Evolutionary conservation across 2,329 filamentous ascomycete genomes (phyloP).

Genomic region (Xylariales sp.): DNA sequence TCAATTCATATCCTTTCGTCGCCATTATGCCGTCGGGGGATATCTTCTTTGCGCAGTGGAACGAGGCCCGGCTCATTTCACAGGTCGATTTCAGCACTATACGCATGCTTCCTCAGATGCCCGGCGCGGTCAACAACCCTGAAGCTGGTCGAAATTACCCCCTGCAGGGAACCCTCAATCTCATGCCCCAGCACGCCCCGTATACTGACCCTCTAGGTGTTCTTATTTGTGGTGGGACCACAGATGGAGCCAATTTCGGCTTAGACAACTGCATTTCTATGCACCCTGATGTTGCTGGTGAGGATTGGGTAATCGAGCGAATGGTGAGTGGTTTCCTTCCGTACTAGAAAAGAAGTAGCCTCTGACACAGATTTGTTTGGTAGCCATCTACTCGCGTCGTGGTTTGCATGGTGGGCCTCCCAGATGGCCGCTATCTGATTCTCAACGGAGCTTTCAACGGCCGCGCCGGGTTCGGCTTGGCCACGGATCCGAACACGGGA

Average conservation of each 20-base stretch:
- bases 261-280: constrained; percentile 58
- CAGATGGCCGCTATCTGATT: constrained; percentile 53
- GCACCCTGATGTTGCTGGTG: constrained; percentile 40
- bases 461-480: constrained; percentile 49
- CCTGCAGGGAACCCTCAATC: constrained; percentile 48
- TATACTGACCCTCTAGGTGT: constrained; percentile 43
- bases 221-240: constrained; percentile 53
- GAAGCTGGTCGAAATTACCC: constrained; percentile 52
- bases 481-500: constrained; percentile 39
- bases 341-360: not conserved
- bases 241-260: constrained; percentile 40
- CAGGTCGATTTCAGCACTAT: constrained; percentile 44
- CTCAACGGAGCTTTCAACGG: constrained; percentile 48
- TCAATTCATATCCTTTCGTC: constrained; percentile 57
- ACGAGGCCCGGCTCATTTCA: constrained; percentile 53
- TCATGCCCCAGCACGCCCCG: constrained; percentile 51
- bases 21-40: constrained; percentile 47
- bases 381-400: constrained; percentile 48
- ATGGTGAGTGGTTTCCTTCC: constrained; percentile 29
- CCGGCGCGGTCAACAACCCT: constrained; percentile 48
- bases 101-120: constrained; percentile 47
- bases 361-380: not conserved
- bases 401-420: constrained; percentile 48
- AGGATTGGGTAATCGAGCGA: constrained; percentile 52
- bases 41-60: constrained; percentile 55